Evolutionary conservation across 805 yeast species (phyloP).

Genomic region (Cyberlindnera euphorbiiphila): DNA sequence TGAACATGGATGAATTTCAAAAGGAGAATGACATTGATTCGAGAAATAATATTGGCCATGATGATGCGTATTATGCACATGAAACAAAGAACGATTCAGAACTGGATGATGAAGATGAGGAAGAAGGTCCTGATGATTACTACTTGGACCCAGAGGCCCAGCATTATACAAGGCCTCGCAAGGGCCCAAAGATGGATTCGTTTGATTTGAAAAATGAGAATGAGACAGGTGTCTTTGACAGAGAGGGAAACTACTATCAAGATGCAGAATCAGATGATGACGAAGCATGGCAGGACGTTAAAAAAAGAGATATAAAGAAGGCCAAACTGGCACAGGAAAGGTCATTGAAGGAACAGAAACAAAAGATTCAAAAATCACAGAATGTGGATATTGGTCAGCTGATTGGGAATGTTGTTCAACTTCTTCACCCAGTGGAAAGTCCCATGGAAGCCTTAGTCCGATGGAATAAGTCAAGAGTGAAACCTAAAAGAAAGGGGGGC

Average conservation of each 20-base stretch:
- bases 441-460: constrained; percentile 52
- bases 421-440: constrained; percentile 55
- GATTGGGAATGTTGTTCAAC: constrained; percentile 35
- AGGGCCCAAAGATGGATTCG: constrained; percentile 50
- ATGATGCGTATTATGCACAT: constrained; percentile 1
- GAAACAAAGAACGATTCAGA: constrained; percentile 14
- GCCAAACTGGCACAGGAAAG: constrained; percentile 35
- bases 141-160: constrained; percentile 21
- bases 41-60: background rate
- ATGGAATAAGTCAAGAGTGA: constrained; percentile 25
- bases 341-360: constrained; percentile 13
- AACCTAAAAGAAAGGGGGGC: constrained; percentile 21
- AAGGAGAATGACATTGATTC: constrained; percentile 12
- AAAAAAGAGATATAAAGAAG: constrained; percentile 33
- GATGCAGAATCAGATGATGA: constrained; percentile 32
- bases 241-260: constrained; percentile 53
- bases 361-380: background rate
- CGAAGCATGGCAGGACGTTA: constrained; percentile 36
- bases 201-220: constrained; percentile 57
- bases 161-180: constrained; percentile 12
- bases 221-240: constrained; percentile 57
- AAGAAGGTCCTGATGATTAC: constrained; percentile 17
- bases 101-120: constrained; percentile 19
- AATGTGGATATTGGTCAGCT: constrained; percentile 20
- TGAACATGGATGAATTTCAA: constrained; percentile 26